Base-by-base conservation (phyloP, 106 monocot genomes). In the Alisma plantagoaquatica region DNA sequence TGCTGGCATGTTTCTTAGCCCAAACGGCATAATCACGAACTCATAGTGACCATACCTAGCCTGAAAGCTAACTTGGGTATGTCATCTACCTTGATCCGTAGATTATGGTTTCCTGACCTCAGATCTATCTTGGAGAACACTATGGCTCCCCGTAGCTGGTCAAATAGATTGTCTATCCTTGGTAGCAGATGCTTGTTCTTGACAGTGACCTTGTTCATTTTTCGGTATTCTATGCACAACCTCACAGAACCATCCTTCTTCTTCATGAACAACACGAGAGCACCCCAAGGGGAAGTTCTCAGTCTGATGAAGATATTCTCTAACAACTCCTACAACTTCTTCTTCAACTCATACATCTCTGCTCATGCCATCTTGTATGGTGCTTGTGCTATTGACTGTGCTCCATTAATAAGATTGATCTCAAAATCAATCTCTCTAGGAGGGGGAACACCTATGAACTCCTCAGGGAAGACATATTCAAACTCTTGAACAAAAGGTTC, bases 131-230 rank as follows among this genome's bases (percentile, higher is more conserved):
- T 46, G 7, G 45, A 46, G n/a, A 46, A 46, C 4, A 46, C 7
- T 18, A 4, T 46, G 17, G 45, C 45, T 18, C 17, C 45, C 19
- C 4, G 7, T 3, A 46, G 17, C 45, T 46, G 45, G 19, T 46
- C 4, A 46, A 46, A 9, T 3, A 46, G 45, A 12, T 46, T 18
- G 19, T 46, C 45, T 16, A 46, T 46, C 45, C 45, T 46, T 9
- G 45, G 45, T n/a, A 46, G 19, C 4, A 18, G 45, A 46, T 10
- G 19, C 45, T 46, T 46, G 19, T 46, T 46, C 45, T 46, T 46
- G 3, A 46, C 19, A 4, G n/a, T 46, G 4, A 46, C 45, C 45
- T 46, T 46, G 19, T 46, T 46, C 45, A 46, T 16, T 18, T 46
- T 4, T 46, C 45, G n/a, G 17, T 46, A 46, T 4, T 46, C 6